Conservation (phyloP, 2,329 filamentous ascomycete species). For the Cucurbitaria berberidis region DNA sequence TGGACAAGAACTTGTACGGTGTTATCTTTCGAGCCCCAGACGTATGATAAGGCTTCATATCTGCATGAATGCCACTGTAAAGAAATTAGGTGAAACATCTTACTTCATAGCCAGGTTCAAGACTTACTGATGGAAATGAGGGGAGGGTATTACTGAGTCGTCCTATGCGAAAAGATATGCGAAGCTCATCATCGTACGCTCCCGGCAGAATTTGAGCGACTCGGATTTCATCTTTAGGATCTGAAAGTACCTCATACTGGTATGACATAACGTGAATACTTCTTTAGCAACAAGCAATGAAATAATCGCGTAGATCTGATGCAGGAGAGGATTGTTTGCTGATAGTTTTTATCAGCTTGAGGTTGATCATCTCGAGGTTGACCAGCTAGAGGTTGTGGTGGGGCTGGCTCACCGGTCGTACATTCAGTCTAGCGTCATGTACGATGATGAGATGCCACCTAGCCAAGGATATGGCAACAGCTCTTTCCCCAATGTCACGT, state of each 20-base stretch:
- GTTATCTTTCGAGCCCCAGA: conserved; percentile 5
- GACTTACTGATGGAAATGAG: not conserved
- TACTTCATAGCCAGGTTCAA: not conserved
- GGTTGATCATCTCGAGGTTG: not conserved
- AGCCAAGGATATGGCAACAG: too few relatives aligned
- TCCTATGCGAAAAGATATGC: not conserved
- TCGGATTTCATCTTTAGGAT: conserved; percentile 1
- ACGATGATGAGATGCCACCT: not conserved
- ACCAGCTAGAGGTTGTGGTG: not conserved
- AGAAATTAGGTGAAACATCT: not conserved
- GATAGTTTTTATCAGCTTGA: too few relatives aligned
- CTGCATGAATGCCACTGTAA: not conserved
- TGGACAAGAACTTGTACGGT: not conserved
- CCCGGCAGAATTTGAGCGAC: conserved; percentile 5
- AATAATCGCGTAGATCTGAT: not conserved
- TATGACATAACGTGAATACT: not conserved
- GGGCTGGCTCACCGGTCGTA: not conserved
- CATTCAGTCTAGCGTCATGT: not conserved
- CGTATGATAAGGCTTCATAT: conserved; percentile 13
- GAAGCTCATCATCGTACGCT: conserved; percentile 3
- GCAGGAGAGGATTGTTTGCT: not conserved
- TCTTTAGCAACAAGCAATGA: too few relatives aligned
- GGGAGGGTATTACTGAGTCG: not conserved
- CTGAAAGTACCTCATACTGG: conserved; percentile 1
- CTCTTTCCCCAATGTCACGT: too few relatives aligned